These are phyloP conservation scores for Candolleomyces eurysporus DNA, from an alignment of 768 basidiomycete genomes.

Conservation along the genomic window DNA sequence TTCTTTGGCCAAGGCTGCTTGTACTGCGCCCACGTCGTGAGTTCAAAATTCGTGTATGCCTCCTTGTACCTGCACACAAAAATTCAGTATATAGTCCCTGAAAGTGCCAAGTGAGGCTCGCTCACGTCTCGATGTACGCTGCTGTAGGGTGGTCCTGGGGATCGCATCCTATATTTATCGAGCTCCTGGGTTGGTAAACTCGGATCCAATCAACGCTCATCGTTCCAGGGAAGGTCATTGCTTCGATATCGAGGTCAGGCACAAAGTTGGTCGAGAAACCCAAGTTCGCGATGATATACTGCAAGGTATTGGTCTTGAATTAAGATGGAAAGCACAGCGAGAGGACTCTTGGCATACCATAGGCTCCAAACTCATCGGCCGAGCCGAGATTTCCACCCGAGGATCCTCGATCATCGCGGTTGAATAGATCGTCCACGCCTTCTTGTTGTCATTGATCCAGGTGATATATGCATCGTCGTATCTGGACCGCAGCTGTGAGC, in stretches of 20 bases:
- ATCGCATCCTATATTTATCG: slow-evolving; percentile 60
- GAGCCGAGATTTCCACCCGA: slow-evolving; percentile 44
- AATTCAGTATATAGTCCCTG: background rate
- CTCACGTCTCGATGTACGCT: slow-evolving; percentile 66
- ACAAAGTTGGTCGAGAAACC: slow-evolving; percentile 70
- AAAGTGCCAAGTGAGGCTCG: slow-evolving; percentile 10
- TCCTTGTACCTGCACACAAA: slow-evolving; percentile 46
- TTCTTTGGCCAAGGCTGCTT: slow-evolving; percentile 59
- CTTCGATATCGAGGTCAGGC: slow-evolving; percentile 44
- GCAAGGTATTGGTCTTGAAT: background rate
- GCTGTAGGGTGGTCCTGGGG: slow-evolving; percentile 66
- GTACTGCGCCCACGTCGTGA: slow-evolving; percentile 44
- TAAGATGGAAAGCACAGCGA: slow-evolving; percentile 6
- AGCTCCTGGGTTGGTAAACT: slow-evolving; percentile 55
- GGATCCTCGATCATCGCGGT: slow-evolving; percentile 50
- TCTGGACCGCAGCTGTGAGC: slow-evolving; percentile 25
- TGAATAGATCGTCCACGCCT: slow-evolving; percentile 55
- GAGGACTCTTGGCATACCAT: slow-evolving; percentile 41
- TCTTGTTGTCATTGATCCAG: slow-evolving; percentile 59
- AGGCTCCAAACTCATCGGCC: slow-evolving; percentile 64
- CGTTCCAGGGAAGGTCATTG: slow-evolving; percentile 48
- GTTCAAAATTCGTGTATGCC: slow-evolving; percentile 61
- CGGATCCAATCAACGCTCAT: slow-evolving; percentile 79
- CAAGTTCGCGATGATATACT: slow-evolving; percentile 68
- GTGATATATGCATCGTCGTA: slow-evolving; percentile 60